Conservation (phyloP, 345 rosid genomes). For the Melastoma malabathricum region DNA sequence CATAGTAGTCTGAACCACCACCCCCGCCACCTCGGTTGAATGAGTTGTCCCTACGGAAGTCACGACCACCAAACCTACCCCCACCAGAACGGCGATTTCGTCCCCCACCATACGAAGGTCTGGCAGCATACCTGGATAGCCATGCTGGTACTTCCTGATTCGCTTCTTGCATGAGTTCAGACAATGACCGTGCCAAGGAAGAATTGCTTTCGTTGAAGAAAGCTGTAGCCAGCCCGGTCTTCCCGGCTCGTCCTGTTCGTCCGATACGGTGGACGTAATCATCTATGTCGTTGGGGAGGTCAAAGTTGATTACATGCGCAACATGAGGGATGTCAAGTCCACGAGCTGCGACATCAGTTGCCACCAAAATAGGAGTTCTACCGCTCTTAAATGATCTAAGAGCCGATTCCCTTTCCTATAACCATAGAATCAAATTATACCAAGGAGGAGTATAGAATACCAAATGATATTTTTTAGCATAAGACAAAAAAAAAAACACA, state of each 20-base stretch:
- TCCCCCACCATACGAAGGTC: slow-evolving; percentile 48
- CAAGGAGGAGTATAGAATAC: not conserved
- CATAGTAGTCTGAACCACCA: slow-evolving; percentile 35
- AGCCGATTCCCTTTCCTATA: slow-evolving; percentile 93
- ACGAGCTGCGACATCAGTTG: slow-evolving; percentile 91
- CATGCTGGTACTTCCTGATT: slow-evolving; percentile 94
- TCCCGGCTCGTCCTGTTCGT: slow-evolving; percentile 97
- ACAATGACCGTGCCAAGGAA: slow-evolving; percentile 53
- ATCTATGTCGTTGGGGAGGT: slow-evolving; percentile 91
- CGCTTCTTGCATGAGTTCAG: slow-evolving; percentile 85
- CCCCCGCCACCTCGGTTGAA: slow-evolving; percentile 46
- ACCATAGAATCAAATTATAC: not conserved
- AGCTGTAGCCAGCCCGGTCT: slow-evolving; percentile 84
- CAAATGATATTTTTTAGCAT: too few relatives aligned
- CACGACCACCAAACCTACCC: slow-evolving; percentile 86
- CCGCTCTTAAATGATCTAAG: slow-evolving; percentile 80
- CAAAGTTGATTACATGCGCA: slow-evolving; percentile 89
- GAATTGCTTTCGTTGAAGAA: slow-evolving; percentile 76
- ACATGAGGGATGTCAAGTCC: slow-evolving; percentile 97
- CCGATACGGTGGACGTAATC: slow-evolving; percentile 97
- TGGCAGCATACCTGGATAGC: slow-evolving; percentile 75
- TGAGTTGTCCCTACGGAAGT: slow-evolving; percentile 60
- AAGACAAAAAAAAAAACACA: too few relatives aligned
- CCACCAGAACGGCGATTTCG: slow-evolving; percentile 72
- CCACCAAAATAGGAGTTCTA: slow-evolving; percentile 80